phyloP scores from a whole-genome alignment of 2,329 filamentous ascomycete genomes.

The Pestalotiopsis fici region DNA sequence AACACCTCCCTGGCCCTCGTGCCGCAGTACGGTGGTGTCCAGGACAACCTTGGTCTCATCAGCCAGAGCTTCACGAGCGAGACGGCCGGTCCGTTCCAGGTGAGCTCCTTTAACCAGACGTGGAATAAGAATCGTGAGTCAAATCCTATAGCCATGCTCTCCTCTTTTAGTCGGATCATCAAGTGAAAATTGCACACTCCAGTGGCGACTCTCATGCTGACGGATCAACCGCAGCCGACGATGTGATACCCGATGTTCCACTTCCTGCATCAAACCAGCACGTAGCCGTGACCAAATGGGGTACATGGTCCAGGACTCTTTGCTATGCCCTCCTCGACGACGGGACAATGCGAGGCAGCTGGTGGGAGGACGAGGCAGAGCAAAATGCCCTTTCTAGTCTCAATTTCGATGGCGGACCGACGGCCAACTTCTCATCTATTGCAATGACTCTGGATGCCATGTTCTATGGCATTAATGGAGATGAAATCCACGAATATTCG shows the following conservation, averaged over 20 bases:
- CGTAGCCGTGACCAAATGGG: constrained; percentile 17
- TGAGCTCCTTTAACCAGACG: background rate
- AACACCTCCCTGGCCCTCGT: constrained; percentile 17
- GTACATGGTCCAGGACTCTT: constrained; percentile 13
- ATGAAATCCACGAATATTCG: constrained; percentile 15
- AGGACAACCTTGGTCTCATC: constrained; percentile 9
- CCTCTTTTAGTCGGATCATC: too few species aligned
- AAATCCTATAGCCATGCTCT: too few species aligned
- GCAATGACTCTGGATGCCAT: constrained; percentile 20
- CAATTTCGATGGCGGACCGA: constrained; percentile 13
- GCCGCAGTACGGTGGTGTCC: constrained; percentile 13
- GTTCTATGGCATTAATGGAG: constrained; percentile 21
- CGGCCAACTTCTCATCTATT: constrained; percentile 20
- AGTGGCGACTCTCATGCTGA: background rate
- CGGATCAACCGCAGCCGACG: constrained; percentile 11
- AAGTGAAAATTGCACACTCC: too few species aligned
- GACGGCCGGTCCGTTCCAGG: constrained; percentile 8
- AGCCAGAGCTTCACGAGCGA: constrained; percentile 1
- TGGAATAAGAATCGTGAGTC: constrained; percentile 16
- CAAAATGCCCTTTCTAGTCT: constrained; percentile 2
- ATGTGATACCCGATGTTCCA: constrained; percentile 13
- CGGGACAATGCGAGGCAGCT: constrained; percentile 3
- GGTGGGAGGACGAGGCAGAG: background rate
- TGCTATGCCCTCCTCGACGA: constrained; percentile 2
- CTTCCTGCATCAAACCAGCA: constrained; percentile 12